Conservation (phyloP, 495 filamentous ascomycete genomes). For the Terfezia claveryi region DNA sequence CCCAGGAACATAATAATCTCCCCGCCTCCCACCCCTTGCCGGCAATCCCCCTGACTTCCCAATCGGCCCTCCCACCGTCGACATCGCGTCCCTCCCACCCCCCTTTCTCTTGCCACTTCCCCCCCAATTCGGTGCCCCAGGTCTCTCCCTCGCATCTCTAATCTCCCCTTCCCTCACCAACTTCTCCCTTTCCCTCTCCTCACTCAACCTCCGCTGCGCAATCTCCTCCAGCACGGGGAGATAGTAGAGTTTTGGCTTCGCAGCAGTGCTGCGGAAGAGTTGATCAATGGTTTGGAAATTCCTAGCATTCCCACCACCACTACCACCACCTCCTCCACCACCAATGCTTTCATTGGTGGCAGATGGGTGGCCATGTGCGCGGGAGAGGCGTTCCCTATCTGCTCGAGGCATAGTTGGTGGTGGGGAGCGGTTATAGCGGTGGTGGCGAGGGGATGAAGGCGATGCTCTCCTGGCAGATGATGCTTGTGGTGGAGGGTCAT, state of each 20-base stretch:
- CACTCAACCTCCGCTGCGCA: constrained; percentile 6
- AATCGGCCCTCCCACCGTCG: not conserved
- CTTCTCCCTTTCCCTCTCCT: not conserved
- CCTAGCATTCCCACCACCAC: not conserved
- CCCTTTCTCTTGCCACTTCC: not conserved
- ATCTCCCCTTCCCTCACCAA: not conserved
- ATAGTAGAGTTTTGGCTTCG: constrained; percentile 51
- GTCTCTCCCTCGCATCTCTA: not conserved
- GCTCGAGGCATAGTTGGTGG: constrained; percentile 14
- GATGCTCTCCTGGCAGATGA: not conserved
- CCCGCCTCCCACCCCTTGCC: not conserved
- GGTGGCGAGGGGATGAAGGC: constrained; percentile 6
- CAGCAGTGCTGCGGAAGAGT: constrained; percentile 37
- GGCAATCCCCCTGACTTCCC: not conserved
- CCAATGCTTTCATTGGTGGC: not conserved
- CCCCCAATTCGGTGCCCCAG: not conserved
- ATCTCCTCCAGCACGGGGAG: constrained; percentile 29
- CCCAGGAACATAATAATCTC: not conserved
- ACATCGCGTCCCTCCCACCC: not conserved
- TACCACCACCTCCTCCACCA: not conserved
- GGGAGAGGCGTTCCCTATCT: constrained; percentile 22
- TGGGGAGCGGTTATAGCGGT: constrained; percentile 12
- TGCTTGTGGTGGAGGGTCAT: not conserved
- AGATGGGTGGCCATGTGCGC: constrained; percentile 11
- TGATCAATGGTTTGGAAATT: constrained; percentile 26